Evolutionary conservation across 805 yeast genomes (phyloP), one percentile per base, ranked within the genome.

Genomic region (Myxozyma kluyveri): DNA sequence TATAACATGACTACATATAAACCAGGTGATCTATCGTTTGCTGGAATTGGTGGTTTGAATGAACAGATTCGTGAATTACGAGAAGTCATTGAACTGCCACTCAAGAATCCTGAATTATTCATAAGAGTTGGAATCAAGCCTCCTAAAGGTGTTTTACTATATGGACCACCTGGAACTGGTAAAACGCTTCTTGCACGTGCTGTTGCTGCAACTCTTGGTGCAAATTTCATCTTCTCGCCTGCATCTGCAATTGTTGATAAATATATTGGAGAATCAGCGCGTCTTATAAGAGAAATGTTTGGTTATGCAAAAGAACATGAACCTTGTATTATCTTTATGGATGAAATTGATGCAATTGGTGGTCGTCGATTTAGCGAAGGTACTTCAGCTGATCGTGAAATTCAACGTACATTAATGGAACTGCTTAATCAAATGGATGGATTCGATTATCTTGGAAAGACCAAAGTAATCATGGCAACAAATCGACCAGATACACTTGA

Each of bases 131-230:
- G 99, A 44, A 93, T 93, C 70, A 89, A 89, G 67, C 96, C 97
- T n/a, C 99, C 99, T 52, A 93, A 93, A 71, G 99, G 98, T 69
- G 98, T 91, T 24, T 74, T 93, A 57, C 76, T 93, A 47, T 93
- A 93, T 67, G 99, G 99, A 5, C 99, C 99, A 4, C 99, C 99
- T 22, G 99, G 99, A 65, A 93, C 99, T 0, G 98, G 99, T 67
- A 91, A 91, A 69, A 91, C 99, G 0, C 75, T 91, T 54, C 77
- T 91, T 65, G 99, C 99, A 17, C 90, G 93, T 66, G 98, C 98
- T 0, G 97, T 90, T 41, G 98, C 99, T 3, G 98, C 98, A 40
- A 93, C 98, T 3, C 88, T 93, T 65, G 98, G 98, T 50, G 97
- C 97, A 33, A 91, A 91, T 72, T 91, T 91, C 74, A 91, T 91